Evolutionary conservation across 2,329 filamentous ascomycete species (phyloP).

Genomic region (Purpureocillium lavendulum): DNA sequence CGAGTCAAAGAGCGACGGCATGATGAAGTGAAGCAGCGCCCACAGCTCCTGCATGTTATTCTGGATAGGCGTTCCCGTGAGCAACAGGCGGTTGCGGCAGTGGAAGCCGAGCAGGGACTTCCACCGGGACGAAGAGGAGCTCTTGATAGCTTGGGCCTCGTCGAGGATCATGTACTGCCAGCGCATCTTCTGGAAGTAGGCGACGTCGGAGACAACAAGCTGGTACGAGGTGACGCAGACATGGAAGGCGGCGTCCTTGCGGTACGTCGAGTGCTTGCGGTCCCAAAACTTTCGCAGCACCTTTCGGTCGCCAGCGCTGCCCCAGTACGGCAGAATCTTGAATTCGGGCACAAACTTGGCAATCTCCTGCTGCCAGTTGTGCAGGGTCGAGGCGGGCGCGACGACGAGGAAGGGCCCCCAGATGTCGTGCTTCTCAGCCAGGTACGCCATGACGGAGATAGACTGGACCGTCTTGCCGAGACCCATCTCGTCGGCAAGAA

Average conservation of each 20-base stretch:
- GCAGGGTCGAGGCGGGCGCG: slow-evolving; percentile 87
- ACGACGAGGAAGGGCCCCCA: slow-evolving; percentile 98
- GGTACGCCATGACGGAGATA: slow-evolving; percentile 97
- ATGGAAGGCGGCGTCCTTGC: slow-evolving; percentile 87
- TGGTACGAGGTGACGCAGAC: slow-evolving; percentile 96
- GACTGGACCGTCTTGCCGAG: slow-evolving; percentile 98
- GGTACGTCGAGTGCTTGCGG: slow-evolving; percentile 93
- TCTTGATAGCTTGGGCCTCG: slow-evolving; percentile 98
- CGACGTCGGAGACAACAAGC: slow-evolving; percentile 88
- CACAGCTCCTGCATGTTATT: slow-evolving; percentile 99
- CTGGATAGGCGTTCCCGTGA: slow-evolving; percentile 96
- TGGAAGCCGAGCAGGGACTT: slow-evolving; percentile 91
- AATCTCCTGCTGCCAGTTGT: slow-evolving; percentile 99
- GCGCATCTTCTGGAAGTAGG: slow-evolving; percentile 97
- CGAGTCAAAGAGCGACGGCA: slow-evolving; percentile 96
- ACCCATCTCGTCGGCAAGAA: slow-evolving; percentile 98
- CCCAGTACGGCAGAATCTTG: slow-evolving; percentile 97
- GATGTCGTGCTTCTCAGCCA: slow-evolving; percentile 94
- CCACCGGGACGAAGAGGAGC: slow-evolving; percentile 91
- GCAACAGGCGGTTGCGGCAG: slow-evolving; percentile 84
- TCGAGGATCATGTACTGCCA: slow-evolving; percentile 99
- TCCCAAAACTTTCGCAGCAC: slow-evolving; percentile 98
- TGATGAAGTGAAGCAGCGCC: slow-evolving; percentile 97
- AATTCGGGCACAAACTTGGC: slow-evolving; percentile 87
- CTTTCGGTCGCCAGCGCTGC: slow-evolving; percentile 86